Evolutionary conservation across 2,329 filamentous ascomycete genomes (phyloP).

Genomic region (Parastagonospora avenae): DNA sequence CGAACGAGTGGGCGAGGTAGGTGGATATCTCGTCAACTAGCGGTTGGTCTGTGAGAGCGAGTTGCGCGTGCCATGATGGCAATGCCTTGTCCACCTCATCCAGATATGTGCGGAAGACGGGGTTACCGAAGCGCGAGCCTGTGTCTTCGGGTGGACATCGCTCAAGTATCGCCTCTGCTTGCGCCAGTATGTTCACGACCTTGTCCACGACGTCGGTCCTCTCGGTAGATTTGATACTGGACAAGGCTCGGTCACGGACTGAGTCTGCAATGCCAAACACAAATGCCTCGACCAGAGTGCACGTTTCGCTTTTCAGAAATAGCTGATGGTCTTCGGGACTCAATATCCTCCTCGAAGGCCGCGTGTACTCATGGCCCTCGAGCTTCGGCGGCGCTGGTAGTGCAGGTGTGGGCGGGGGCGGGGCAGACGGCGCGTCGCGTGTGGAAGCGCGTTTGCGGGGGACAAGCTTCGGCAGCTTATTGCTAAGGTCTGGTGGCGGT

Average conservation of each 20-base stretch:
- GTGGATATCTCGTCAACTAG: conserved; percentile 74
- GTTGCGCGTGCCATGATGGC: conserved; percentile 66
- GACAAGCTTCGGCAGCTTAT: conserved; percentile 42
- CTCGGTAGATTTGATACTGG: conserved; percentile 62
- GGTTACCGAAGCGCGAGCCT: conserved; percentile 93
- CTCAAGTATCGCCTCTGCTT: conserved; percentile 69
- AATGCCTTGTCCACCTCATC: conserved; percentile 62
- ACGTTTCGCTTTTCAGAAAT: conserved; percentile 78
- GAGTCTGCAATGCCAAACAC: conserved; percentile 85
- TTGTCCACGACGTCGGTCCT: conserved; percentile 65
- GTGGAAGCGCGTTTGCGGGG: conserved; percentile 37
- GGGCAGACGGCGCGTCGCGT: conserved; percentile 45
- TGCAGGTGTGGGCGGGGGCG: conserved; percentile 75
- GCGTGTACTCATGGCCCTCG: conserved; percentile 64
- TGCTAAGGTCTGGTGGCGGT: conserved; percentile 29
- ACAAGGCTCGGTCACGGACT: conserved; percentile 72
- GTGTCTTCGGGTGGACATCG: conserved; percentile 82
- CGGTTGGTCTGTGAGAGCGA: conserved; percentile 58
- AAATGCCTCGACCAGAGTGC: conserved; percentile 78
- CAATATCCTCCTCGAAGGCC: conserved; percentile 79
- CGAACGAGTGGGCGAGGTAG: conserved; percentile 84
- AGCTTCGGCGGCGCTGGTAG: conserved; percentile 71
- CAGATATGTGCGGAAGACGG: conserved; percentile 82
- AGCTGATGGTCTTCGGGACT: conserved; percentile 78
- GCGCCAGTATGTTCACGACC: conserved; percentile 72